Percentiles rank a stretch among this genome's conserved stretches.
phyloP scores from a whole-genome alignment of 2,329 filamentous ascomycete genomes.

The Didymella arachidicola region DNA sequence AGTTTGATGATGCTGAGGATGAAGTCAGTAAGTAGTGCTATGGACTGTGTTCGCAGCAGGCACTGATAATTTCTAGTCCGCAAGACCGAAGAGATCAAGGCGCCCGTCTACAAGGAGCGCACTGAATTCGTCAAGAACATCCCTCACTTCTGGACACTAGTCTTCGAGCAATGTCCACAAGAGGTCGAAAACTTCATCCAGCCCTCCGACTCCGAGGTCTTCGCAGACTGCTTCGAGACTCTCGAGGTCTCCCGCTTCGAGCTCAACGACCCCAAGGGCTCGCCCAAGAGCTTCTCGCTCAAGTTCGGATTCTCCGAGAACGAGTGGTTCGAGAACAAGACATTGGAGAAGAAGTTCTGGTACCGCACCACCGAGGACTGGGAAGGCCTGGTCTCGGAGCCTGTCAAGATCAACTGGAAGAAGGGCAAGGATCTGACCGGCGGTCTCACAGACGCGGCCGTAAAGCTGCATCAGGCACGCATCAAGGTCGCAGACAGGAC shows the following conservation, averaged over 20 bases:
- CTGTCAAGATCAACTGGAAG: conserved; percentile 82
- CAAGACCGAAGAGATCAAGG: conserved; percentile 72
- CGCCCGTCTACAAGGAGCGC: conserved; percentile 79
- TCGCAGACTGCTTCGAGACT: conserved; percentile 71
- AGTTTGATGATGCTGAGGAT: conserved; percentile 83
- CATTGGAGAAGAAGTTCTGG: conserved; percentile 92
- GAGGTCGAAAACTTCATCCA: conserved; percentile 91
- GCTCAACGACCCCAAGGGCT: conserved; percentile 70
- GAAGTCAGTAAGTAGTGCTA: conserved; percentile 70
- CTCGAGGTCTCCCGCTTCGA: conserved; percentile 83
- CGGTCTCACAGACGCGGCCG: conserved; percentile 77
- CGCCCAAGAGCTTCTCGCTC: conserved; percentile 77
- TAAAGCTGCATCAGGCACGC: conserved; percentile 72
- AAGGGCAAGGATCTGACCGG: conserved; percentile 80
- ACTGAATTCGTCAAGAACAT: conserved; percentile 74
- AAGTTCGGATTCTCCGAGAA: conserved; percentile 82
- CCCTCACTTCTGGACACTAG: conserved; percentile 91
- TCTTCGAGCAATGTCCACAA: conserved; percentile 83
- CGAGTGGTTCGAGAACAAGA: conserved; percentile 78
- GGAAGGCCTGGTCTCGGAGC: conserved; percentile 84
- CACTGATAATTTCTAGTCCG: conserved; percentile 64
- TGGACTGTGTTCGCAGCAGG: background rate
- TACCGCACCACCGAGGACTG: conserved; percentile 75
- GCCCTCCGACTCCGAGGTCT: conserved; percentile 76
- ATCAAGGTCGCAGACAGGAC: conserved; percentile 55